Conservation (phyloP, 371 early-diverging fungal genomes). For the Mucor indicus region DNA sequence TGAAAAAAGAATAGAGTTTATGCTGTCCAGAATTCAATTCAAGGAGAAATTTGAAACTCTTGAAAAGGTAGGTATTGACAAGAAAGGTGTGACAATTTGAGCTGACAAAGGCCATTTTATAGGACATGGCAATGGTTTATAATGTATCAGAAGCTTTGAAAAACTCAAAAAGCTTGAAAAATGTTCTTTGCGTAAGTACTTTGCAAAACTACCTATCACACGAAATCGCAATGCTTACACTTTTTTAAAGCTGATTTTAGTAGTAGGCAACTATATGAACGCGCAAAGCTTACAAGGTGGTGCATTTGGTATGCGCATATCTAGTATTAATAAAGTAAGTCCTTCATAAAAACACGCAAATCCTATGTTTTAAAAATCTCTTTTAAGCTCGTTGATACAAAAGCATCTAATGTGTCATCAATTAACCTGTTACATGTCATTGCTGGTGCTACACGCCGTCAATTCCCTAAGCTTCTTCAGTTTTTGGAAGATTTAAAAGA, state of each 20-base stretch:
- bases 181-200: conserved; percentile 43
- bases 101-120: too few relatives aligned
- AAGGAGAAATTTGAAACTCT: conserved; percentile 43
- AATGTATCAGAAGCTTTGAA: conserved; percentile 43
- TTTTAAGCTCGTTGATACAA: conserved; percentile 52
- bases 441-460: conserved; percentile 28
- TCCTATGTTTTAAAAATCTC: too few relatives aligned
- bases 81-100: too few relatives aligned
- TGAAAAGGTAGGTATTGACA: conserved; percentile 22
- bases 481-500: conserved; percentile 34
- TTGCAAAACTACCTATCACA: too few relatives aligned
- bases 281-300: conserved; percentile 48
- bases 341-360: not conserved
- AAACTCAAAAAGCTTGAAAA: conserved; percentile 31
- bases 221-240: too few relatives aligned
- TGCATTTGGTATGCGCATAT: conserved; percentile 49
- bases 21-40: conserved; percentile 47
- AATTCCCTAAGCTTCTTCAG: conserved; percentile 41
- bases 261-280: conserved; percentile 60
- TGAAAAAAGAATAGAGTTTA: conserved; percentile 40
- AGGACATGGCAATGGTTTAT: conserved; percentile 44
- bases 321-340: conserved; percentile 43
- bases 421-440: conserved; percentile 43
- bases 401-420: conserved; percentile 36
- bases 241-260: conserved; percentile 41